These are phyloP conservation scores for Sugiyamaella pinicola DNA, from an alignment of 1,139 yeast species.

Conservation along the genomic window DNA sequence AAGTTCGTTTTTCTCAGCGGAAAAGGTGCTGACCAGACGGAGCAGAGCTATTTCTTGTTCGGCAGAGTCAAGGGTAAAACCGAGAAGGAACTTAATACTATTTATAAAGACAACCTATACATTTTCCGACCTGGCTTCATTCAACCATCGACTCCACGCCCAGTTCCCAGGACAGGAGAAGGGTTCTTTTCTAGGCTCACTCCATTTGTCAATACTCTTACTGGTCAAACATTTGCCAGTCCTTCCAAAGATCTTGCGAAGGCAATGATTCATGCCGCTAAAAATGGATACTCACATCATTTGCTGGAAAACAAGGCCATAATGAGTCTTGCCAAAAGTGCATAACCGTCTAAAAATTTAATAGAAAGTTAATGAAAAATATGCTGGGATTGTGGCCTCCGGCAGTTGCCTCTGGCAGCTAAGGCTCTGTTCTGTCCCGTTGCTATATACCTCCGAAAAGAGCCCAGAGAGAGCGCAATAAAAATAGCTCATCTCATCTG, in stretches of 20 bases:
- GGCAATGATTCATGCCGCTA: conserved; percentile 19
- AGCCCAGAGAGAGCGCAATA: too few species aligned
- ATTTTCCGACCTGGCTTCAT: conserved; percentile 21
- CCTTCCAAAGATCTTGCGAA: conserved; percentile 17
- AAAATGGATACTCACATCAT: conserved; percentile 3
- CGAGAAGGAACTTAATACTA: conserved; percentile 13
- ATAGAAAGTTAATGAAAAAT: too few species aligned
- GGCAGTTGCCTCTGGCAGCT: too few species aligned
- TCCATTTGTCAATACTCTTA: conserved; percentile 15
- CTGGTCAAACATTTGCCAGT: conserved; percentile 9
- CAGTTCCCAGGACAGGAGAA: conserved; percentile 13
- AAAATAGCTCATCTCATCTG: not conserved
- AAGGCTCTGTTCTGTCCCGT: too few species aligned
- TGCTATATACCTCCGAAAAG: too few species aligned
- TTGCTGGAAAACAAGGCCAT: conserved; percentile 18
- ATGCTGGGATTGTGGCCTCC: too few species aligned
- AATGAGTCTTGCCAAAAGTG: conserved; percentile 3
- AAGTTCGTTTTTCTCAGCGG: conserved; percentile 24
- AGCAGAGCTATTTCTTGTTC: conserved; percentile 16
- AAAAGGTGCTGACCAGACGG: conserved; percentile 21
- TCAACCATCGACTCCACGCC: conserved; percentile 16
- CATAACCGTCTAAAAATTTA: not conserved
- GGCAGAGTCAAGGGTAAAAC: conserved; percentile 21
- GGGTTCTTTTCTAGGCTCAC: conserved; percentile 8
- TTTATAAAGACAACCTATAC: conserved; percentile 10